Evolutionary conservation across 495 filamentous ascomycete species (phyloP).

Genomic region (Penicillium cinerascens): DNA sequence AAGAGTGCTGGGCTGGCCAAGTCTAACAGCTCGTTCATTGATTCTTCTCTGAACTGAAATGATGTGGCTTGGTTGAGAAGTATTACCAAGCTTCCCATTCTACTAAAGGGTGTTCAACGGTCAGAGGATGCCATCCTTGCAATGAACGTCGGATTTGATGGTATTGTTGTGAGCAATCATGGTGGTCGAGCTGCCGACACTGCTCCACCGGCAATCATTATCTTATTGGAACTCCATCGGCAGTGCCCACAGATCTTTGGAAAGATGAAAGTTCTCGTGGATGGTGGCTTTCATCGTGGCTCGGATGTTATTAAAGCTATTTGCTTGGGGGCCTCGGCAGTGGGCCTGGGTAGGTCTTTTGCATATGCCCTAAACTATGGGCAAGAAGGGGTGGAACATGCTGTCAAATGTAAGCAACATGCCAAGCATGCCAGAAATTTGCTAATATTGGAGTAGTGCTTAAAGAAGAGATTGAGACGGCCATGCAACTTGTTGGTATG

Average conservation of each 20-base stretch:
- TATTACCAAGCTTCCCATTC: constrained; percentile 57
- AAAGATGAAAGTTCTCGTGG: constrained; percentile 60
- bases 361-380: constrained; percentile 51
- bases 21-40: constrained; percentile 61
- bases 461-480: constrained; percentile 65
- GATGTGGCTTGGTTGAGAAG: constrained; percentile 65
- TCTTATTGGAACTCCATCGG: constrained; percentile 60
- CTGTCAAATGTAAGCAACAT: constrained; percentile 44
- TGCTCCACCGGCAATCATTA: constrained; percentile 53
- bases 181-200: constrained; percentile 65
- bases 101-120: constrained; percentile 64
- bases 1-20: constrained; percentile 60
- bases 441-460: constrained; percentile 46
- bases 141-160: constrained; percentile 52
- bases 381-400: constrained; percentile 35
- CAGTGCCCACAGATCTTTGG: constrained; percentile 53
- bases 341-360: constrained; percentile 58
- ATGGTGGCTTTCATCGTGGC: constrained; percentile 61
- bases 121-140: constrained; percentile 58
- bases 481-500: constrained; percentile 68
- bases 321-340: constrained; percentile 59
- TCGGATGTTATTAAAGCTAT: constrained; percentile 67
- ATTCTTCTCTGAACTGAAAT: constrained; percentile 70
- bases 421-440: not conserved
- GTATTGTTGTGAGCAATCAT: constrained; percentile 67